Conservation (phyloP, 2,329 filamentous ascomycete genomes). For the Botrytis aclada region DNA sequence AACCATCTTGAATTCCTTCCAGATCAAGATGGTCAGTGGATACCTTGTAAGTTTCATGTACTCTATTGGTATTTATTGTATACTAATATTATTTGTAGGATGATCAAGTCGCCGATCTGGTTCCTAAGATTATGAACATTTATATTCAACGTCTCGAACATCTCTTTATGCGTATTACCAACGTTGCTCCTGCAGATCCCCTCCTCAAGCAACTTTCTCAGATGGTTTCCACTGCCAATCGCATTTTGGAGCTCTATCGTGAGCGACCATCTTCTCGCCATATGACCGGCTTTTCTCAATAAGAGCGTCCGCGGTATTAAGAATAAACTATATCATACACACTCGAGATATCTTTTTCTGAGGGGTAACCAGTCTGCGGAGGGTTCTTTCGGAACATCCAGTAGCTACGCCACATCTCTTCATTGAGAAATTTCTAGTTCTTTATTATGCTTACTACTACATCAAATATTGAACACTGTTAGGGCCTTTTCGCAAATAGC, state of each 20-base stretch:
- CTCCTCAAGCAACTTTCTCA: constrained; percentile 48
- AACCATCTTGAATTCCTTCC: constrained; percentile 54
- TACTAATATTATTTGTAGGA: constrained; percentile 44
- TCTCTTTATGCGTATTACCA: constrained; percentile 50
- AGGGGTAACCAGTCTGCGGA: neutral
- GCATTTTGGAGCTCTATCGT: constrained; percentile 33
- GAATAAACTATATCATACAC: constrained; percentile 3
- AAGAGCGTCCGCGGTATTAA: neutral
- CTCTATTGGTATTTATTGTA: neutral
- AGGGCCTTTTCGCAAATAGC: constrained; percentile 18
- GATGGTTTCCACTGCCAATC: constrained; percentile 41
- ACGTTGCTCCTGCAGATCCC: constrained; percentile 46
- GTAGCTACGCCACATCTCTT: constrained; percentile 24
- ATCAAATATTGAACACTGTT: constrained; percentile 24
- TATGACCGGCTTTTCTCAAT: constrained; percentile 7
- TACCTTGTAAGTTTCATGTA: constrained; percentile 36
- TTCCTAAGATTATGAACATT: constrained; percentile 55
- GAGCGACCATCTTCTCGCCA: constrained; percentile 17
- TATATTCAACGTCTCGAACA: constrained; percentile 52
- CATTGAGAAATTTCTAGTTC: constrained; percentile 25
- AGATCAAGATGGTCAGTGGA: constrained; percentile 32
- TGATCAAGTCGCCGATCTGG: constrained; percentile 52
- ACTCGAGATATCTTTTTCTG: constrained; percentile 2
- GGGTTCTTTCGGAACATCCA: neutral
- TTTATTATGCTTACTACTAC: constrained; percentile 26